A percentile compares a stretch with the other conserved stretches of the same genome.
Conservation (phyloP, 1,139 yeast genomes). For the Taphrina sp. region DNA sequence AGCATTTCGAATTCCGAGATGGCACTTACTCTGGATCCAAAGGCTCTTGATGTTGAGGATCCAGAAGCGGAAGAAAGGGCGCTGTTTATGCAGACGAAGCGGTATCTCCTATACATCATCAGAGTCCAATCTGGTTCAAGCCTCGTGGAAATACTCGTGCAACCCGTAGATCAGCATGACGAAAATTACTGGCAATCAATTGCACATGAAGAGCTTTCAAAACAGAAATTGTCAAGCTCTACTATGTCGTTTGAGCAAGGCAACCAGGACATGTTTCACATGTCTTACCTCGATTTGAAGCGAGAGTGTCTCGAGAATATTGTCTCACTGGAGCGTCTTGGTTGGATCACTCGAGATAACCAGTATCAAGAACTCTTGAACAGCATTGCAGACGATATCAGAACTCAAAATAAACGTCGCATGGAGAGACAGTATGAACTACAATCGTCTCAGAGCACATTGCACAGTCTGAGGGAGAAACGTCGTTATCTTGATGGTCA, state of each 20-base stretch:
- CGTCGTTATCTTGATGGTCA: slow-evolving; percentile 61
- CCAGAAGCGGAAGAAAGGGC: slow-evolving; percentile 48
- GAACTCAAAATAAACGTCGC: slow-evolving; percentile 71
- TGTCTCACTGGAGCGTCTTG: slow-evolving; percentile 69
- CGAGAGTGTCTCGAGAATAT: slow-evolving; percentile 71
- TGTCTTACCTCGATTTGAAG: slow-evolving; percentile 74
- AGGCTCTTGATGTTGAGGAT: slow-evolving; percentile 46
- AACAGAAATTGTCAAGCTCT: slow-evolving; percentile 40
- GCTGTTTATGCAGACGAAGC: slow-evolving; percentile 72
- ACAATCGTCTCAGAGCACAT: slow-evolving; percentile 58
- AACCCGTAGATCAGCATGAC: slow-evolving; percentile 67
- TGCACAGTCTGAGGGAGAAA: slow-evolving; percentile 61
- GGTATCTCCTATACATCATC: slow-evolving; percentile 74
- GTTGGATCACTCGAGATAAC: slow-evolving; percentile 62
- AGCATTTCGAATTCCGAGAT: slow-evolving; percentile 40
- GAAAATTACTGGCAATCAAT: slow-evolving; percentile 63
- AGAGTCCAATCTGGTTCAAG: slow-evolving; percentile 75
- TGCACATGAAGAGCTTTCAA: slow-evolving; percentile 50
- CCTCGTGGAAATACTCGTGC: slow-evolving; percentile 67
- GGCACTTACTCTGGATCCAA: slow-evolving; percentile 48
- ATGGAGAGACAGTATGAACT: slow-evolving; percentile 62
- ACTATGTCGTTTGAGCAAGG: slow-evolving; percentile 22
- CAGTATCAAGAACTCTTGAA: slow-evolving; percentile 77
- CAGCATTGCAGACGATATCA: slow-evolving; percentile 80
- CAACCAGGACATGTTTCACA: slow-evolving; percentile 42